Conservation (phyloP, 1,284 basidiomycete species). For the Cystobasidium sp. region DNA sequence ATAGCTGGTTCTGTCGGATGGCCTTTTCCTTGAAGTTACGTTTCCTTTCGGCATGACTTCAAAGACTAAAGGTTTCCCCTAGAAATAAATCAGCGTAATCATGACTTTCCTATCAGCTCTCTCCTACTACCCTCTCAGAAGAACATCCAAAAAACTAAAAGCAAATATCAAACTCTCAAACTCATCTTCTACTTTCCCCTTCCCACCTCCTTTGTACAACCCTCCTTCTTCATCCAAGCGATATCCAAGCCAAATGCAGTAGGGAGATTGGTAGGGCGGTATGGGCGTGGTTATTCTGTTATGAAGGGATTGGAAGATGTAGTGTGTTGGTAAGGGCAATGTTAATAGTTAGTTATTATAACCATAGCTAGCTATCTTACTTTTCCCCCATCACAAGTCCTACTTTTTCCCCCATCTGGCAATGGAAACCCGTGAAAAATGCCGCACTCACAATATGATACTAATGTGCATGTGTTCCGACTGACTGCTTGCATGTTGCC, state of each 20-base stretch:
- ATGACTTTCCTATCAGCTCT: constrained; percentile 44
- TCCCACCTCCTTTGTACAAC: constrained; percentile 4
- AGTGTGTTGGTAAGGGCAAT: background rate
- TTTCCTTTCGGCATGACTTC: background rate
- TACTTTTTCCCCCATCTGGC: background rate
- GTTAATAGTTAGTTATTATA: background rate
- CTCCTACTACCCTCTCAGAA: constrained; percentile 36
- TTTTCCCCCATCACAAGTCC: background rate
- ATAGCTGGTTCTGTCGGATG: constrained; percentile 11
- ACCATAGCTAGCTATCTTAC: background rate
- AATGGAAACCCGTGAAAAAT: constrained; percentile 43
- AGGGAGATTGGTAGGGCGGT: constrained; percentile 45
- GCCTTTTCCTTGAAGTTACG: background rate
- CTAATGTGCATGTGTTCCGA: background rate
- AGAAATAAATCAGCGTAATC: constrained; percentile 22
- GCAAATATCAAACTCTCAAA: background rate
- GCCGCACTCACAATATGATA: constrained; percentile 23
- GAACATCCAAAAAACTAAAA: background rate
- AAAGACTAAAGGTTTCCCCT: background rate
- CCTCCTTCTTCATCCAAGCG: constrained; percentile 24
- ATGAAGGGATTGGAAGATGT: background rate
- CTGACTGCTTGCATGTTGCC: background rate
- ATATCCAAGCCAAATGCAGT: constrained; percentile 29
- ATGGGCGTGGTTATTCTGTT: constrained; percentile 41
- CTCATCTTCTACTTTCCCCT: background rate